A percentile compares a stretch with the other conserved stretches of the same genome.
These are phyloP conservation scores for Corylus heterophylla DNA, from an alignment of 306 rosid genomes.

Conservation along the genomic window DNA sequence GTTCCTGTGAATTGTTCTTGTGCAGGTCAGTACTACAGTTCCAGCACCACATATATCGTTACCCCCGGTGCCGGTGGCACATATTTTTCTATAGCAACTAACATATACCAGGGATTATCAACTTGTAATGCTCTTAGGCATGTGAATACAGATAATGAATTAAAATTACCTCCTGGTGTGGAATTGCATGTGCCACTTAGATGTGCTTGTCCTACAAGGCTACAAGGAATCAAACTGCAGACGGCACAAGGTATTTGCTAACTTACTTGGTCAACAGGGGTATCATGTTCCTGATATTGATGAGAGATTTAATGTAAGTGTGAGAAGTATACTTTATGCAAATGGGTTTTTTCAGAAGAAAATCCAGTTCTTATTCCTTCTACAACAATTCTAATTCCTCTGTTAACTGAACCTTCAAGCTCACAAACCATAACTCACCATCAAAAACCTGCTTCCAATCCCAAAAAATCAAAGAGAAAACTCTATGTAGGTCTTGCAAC, in stretches of 20 bases:
- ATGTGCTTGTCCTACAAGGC: slow-evolving; percentile 71
- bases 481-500: slow-evolving; percentile 19
- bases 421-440: slow-evolving; percentile 31
- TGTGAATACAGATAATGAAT: slow-evolving; percentile 37
- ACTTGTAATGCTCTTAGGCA: slow-evolving; percentile 57
- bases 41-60: slow-evolving; percentile 35
- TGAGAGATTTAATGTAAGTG: slow-evolving; percentile 41
- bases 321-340: slow-evolving; percentile 39
- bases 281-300: slow-evolving; percentile 36
- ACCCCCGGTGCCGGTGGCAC: background rate
- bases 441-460: slow-evolving; percentile 2
- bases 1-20: slow-evolving; percentile 65
- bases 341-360: slow-evolving; percentile 43
- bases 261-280: slow-evolving; percentile 44
- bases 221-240: slow-evolving; percentile 33
- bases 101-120: slow-evolving; percentile 53
- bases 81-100: slow-evolving; percentile 36
- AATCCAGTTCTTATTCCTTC: slow-evolving; percentile 23
- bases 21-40: slow-evolving; percentile 41
- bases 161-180: slow-evolving; percentile 32
- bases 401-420: slow-evolving; percentile 46
- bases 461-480: slow-evolving; percentile 17
- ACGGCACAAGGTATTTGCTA: slow-evolving; percentile 48
- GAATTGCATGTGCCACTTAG: slow-evolving; percentile 59
- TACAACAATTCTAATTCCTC: slow-evolving; percentile 66